Conservation (phyloP, 208 protist species). For the Entamoeba invadens region DNA sequence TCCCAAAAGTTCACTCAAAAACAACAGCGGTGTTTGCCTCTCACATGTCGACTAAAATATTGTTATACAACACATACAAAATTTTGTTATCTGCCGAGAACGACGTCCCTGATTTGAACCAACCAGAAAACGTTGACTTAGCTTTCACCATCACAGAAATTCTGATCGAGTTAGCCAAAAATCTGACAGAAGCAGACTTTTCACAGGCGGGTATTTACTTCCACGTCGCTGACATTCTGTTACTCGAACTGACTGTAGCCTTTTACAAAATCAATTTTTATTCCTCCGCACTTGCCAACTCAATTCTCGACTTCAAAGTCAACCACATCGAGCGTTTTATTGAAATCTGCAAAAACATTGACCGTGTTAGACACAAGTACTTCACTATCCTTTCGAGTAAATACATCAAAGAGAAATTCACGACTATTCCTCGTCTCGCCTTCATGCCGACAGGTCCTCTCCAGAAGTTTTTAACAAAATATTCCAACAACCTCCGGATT, state of each 20-base stretch:
- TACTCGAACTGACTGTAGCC: not conserved
- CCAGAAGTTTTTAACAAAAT: not conserved
- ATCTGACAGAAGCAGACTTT: not conserved
- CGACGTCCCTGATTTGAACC: not conserved
- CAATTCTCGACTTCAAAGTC: not conserved
- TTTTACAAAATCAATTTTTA: conserved; percentile 3
- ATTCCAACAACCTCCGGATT: not conserved
- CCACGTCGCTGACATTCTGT: not conserved
- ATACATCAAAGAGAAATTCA: not conserved
- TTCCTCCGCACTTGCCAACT: not conserved
- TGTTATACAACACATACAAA: not conserved
- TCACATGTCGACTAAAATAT: not conserved
- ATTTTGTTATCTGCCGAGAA: not conserved
- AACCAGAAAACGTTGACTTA: not conserved
- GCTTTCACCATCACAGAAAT: not conserved
- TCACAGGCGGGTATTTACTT: not conserved
- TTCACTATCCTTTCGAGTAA: not conserved
- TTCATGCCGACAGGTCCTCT: not conserved
- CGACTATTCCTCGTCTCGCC: not conserved
- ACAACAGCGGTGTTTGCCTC: not conserved
- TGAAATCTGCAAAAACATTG: not conserved
- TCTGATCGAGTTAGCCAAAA: not conserved
- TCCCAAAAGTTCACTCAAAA: not conserved
- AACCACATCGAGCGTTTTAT: not conserved
- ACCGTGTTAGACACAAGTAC: not conserved